These are phyloP conservation scores for Coemansia sp. DNA, from an alignment of 192 early-diverging fungal species.

Conservation along the genomic window DNA sequence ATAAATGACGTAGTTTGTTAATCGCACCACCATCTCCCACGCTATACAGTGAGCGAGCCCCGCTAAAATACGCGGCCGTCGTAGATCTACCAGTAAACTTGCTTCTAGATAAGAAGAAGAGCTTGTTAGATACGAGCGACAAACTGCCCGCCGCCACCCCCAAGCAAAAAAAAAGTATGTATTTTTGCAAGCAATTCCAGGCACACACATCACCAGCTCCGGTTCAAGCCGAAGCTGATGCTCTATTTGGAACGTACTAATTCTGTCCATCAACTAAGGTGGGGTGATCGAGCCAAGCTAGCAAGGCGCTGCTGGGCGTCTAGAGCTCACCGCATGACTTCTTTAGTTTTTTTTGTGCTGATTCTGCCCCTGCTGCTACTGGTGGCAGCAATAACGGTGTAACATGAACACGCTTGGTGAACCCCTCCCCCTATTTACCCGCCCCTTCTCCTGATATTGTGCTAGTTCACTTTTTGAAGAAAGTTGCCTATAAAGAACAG, in stretches of 20 bases:
- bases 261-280: neutral
- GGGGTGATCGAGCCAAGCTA: neutral
- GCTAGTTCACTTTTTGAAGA: neutral
- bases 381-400: constrained; percentile 3
- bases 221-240: neutral
- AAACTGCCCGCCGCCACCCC: no score
- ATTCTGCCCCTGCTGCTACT: neutral
- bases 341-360: neutral
- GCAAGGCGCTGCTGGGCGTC: neutral
- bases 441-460: constrained; percentile 6
- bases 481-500: constrained; percentile 8
- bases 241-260: neutral
- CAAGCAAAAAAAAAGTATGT: no score
- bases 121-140: neutral
- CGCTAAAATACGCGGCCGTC: neutral
- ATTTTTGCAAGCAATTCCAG: no score
- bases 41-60: neutral
- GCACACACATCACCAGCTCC: neutral
- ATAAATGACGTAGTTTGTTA: neutral
- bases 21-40: neutral
- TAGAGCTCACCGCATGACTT: constrained; percentile 1
- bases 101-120: neutral
- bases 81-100: neutral
- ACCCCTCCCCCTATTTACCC: constrained; percentile 3
- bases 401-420: neutral